Conservation (phyloP, 768 basidiomycete genomes). For the Tylopilus plumbeoviolaceoides region DNA sequence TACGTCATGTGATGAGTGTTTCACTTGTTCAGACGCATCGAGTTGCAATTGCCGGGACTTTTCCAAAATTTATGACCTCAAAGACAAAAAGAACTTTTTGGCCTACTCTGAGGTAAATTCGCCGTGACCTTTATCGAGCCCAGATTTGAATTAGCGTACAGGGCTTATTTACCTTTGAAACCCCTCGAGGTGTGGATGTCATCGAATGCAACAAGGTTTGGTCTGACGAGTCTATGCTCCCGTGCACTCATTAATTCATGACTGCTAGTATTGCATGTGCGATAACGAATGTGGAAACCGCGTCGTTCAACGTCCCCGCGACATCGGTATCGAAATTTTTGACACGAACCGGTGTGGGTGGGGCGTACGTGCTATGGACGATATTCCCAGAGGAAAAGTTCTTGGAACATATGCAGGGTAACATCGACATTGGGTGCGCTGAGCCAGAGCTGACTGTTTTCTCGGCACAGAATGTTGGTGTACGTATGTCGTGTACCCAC, state of each 20-base stretch:
- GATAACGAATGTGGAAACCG: conserved; percentile 48
- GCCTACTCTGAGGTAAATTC: conserved; percentile 42
- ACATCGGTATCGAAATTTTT: conserved; percentile 61
- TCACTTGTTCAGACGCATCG: conserved; percentile 30
- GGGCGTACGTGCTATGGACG: conserved; percentile 51
- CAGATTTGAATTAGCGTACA: conserved; percentile 20
- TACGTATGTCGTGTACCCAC: conserved; percentile 21
- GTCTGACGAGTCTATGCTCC: background rate
- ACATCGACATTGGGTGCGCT: conserved; percentile 12
- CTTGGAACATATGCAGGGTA: conserved; percentile 70
- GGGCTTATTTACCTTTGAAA: conserved; percentile 48
- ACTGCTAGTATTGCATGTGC: conserved; percentile 44
- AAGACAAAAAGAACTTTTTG: conserved; percentile 25
- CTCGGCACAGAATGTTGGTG: conserved; percentile 41
- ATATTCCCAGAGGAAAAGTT: conserved; percentile 51
- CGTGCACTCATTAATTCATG: background rate
- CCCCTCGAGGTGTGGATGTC: conserved; percentile 44
- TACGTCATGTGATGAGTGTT: conserved; percentile 44
- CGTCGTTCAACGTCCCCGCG: conserved; percentile 55
- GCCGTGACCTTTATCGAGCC: background rate
- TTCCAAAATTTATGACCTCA: conserved; percentile 36
- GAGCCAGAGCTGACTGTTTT: conserved; percentile 1
- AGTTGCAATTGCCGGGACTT: conserved; percentile 47
- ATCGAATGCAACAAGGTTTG: conserved; percentile 65
- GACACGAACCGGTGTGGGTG: conserved; percentile 57